These are phyloP conservation scores for Eucalyptus microcorys DNA, from an alignment of 345 rosid species.

Conservation along the genomic window DNA sequence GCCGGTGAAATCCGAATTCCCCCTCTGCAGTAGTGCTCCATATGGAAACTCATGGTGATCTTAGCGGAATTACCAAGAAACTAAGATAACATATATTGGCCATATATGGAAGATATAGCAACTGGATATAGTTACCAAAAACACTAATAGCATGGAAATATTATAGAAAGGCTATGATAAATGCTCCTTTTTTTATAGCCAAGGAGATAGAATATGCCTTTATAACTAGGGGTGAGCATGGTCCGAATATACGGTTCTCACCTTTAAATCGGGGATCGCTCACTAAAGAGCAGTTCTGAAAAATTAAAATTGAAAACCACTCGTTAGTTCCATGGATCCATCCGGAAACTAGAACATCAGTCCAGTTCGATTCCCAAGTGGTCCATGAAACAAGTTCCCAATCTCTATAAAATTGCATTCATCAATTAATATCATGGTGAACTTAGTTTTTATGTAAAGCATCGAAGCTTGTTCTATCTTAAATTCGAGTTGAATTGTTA, in stretches of 20 bases:
- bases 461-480: too few relatives aligned
- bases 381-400: too few relatives aligned
- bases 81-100: background rate
- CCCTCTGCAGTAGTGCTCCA: background rate
- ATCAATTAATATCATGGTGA: too few relatives aligned
- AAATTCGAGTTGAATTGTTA: too few relatives aligned
- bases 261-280: fast-evolving
- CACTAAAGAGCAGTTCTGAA: fast-evolving
- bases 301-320: too few relatives aligned
- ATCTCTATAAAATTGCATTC: too few relatives aligned
- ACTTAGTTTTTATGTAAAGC: too few relatives aligned
- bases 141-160: background rate
- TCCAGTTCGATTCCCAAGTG: too few relatives aligned
- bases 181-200: background rate
- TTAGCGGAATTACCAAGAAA: background rate
- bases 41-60: background rate
- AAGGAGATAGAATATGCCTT: background rate
- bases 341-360: fast-evolving
- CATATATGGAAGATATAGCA: background rate
- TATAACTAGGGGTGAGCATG: background rate
- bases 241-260: fast-evolving
- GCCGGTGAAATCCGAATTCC: background rate
- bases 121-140: background rate
- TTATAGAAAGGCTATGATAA: background rate
- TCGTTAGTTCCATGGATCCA: too few relatives aligned